phyloP scores from a whole-genome alignment of 257 asterid species.

The Fraxinus cuspidata region DNA sequence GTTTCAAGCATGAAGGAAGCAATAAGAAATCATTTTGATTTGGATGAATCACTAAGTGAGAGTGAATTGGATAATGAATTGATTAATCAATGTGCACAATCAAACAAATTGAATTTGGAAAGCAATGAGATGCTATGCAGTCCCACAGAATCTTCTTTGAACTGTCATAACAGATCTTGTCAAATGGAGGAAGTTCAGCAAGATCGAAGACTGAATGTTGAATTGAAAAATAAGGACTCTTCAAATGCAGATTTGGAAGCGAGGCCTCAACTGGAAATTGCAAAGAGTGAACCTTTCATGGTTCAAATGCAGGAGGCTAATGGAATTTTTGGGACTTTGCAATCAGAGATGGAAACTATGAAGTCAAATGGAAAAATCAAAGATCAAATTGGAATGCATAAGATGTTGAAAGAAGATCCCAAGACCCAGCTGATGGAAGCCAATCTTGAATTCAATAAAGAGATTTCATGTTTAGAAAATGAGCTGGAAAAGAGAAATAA shows the following conservation, averaged over 20 bases:
- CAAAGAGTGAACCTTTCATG: slow-evolving; percentile 35
- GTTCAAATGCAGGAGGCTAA: slow-evolving; percentile 50
- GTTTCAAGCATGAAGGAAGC: slow-evolving; percentile 76
- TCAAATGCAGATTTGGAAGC: slow-evolving; percentile 36
- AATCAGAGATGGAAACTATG: slow-evolving; percentile 35
- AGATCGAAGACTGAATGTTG: slow-evolving; percentile 29
- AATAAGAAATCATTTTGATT: slow-evolving; percentile 53
- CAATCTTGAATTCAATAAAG: slow-evolving; percentile 42
- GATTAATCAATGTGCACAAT: slow-evolving; percentile 39
- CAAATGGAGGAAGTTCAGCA: slow-evolving; percentile 36
- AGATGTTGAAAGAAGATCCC: slow-evolving; percentile 42
- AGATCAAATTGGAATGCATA: slow-evolving; percentile 34
- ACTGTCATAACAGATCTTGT: slow-evolving; percentile 24
- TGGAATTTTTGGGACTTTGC: slow-evolving; percentile 37
- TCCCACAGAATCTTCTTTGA: slow-evolving; percentile 27
- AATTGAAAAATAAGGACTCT: slow-evolving; percentile 35
- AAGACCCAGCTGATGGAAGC: slow-evolving; percentile 37
- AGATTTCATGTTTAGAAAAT: slow-evolving; percentile 34
- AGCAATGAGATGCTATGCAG: slow-evolving; percentile 24
- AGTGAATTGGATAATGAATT: slow-evolving; percentile 55
- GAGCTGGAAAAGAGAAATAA: slow-evolving; percentile 34
- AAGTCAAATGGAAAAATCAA: slow-evolving; percentile 32
- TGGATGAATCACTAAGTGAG: slow-evolving; percentile 74
- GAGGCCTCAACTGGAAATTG: slow-evolving; percentile 38
- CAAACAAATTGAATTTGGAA: slow-evolving; percentile 28